Conservation (phyloP, 495 filamentous ascomycete species). For the Penicillium argentinense region DNA sequence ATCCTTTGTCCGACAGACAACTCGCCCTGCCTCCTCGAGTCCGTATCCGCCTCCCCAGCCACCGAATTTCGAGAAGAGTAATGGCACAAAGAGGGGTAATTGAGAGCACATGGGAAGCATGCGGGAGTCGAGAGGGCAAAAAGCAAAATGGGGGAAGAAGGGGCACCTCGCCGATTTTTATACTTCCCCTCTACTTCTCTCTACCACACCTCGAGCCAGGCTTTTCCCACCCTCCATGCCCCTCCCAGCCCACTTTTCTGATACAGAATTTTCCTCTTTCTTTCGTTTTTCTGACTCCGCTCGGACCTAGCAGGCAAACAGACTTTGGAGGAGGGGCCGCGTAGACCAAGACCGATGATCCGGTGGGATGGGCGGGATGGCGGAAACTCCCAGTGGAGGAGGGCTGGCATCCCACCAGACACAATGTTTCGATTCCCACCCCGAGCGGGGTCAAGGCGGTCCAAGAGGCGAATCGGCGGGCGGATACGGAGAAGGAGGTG, state of each 20-base stretch:
- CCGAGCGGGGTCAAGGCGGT: constrained; percentile 52
- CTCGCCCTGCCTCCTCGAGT: constrained; percentile 17
- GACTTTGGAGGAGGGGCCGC: constrained; percentile 11
- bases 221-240: constrained; percentile 3
- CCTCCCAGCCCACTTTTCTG: constrained; percentile 7
- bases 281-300: constrained; percentile 9
- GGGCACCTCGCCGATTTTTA: constrained; percentile 19
- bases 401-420: constrained; percentile 36
- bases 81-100: constrained; percentile 3
- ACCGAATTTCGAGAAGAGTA: constrained; percentile 25
- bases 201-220: constrained; percentile 9
- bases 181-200: constrained; percentile 14
- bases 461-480: constrained; percentile 45
- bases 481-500: constrained; percentile 34
- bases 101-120: background rate
- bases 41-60: constrained; percentile 37
- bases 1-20: constrained; percentile 12
- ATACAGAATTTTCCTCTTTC: constrained; percentile 2
- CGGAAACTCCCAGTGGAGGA: constrained; percentile 38
- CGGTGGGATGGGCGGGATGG: constrained; percentile 22
- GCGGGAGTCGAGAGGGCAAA: constrained; percentile 8
- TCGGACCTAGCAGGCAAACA: constrained; percentile 17
- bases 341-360: constrained; percentile 28
- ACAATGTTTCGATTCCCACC: constrained; percentile 36
- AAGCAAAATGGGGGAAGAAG: constrained; percentile 16